Evolutionary conservation across 768 basidiomycete genomes (phyloP).

Genomic region (Porpolomopsis calyptriformis): DNA sequence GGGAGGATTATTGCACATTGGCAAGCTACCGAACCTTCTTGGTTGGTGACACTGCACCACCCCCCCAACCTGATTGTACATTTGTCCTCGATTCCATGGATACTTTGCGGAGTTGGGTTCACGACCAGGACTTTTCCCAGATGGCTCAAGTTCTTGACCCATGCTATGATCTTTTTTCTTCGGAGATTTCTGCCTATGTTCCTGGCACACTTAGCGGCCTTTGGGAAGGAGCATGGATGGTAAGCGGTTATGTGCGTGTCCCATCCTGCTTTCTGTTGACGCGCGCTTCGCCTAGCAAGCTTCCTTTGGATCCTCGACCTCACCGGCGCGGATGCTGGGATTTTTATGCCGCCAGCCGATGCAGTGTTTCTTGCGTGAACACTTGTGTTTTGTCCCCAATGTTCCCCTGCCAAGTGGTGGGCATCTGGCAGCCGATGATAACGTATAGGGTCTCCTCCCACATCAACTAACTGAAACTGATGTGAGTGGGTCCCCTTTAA

Average conservation of each 20-base stretch:
- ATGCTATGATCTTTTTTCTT: slow-evolving; percentile 11
- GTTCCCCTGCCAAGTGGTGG: slow-evolving; percentile 18
- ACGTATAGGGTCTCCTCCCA: slow-evolving; percentile 12
- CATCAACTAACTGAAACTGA: slow-evolving; percentile 9
- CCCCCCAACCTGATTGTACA: slow-evolving; percentile 7
- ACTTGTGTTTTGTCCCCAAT: slow-evolving; percentile 32
- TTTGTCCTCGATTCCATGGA: too few species aligned
- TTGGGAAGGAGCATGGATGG: slow-evolving; percentile 57
- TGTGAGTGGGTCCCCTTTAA: not conserved
- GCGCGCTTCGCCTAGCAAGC: slow-evolving; percentile 5
- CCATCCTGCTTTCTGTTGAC: slow-evolving; percentile 5
- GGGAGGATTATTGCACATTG: slow-evolving; percentile 39
- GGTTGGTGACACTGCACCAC: slow-evolving; percentile 36
- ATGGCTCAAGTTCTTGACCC: slow-evolving; percentile 19
- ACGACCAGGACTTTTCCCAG: slow-evolving; percentile 29
- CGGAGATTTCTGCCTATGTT: slow-evolving; percentile 23
- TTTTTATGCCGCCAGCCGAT: slow-evolving; percentile 37
- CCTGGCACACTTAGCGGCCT: slow-evolving; percentile 41
- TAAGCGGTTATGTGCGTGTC: slow-evolving; percentile 17
- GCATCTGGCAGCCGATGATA: slow-evolving; percentile 10
- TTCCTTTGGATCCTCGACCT: slow-evolving; percentile 6
- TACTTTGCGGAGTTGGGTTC: slow-evolving; percentile 23
- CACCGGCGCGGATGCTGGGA: slow-evolving; percentile 14
- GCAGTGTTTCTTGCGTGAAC: slow-evolving; percentile 38
- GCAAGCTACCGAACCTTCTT: slow-evolving; percentile 35